Evolutionary conservation across 148 eudicot species (phyloP).

Genomic region (Fagopyrum homotropicum): DNA sequence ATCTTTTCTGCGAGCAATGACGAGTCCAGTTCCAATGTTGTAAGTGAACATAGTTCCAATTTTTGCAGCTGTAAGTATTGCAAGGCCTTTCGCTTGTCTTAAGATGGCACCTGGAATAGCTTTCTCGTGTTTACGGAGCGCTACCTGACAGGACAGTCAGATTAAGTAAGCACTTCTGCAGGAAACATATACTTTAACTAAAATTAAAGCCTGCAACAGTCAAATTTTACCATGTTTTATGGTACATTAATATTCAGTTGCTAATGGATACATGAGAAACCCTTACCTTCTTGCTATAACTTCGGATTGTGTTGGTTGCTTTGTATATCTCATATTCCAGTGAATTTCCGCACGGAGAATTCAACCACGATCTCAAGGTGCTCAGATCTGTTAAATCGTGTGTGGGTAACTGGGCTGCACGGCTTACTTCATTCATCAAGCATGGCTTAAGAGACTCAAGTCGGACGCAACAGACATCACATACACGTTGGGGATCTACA

Average conservation of each 20-base stretch:
- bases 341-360: constrained; percentile 62
- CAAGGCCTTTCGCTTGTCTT: constrained; percentile 61
- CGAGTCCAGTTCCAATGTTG: constrained; percentile 62
- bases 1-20: constrained; percentile 55
- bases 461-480: constrained; percentile 71
- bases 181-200: neutral
- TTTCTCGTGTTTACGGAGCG: constrained; percentile 40
- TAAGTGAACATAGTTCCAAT: constrained; percentile 64
- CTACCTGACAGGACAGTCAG: constrained; percentile 28
- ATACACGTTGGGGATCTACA: constrained; percentile 49
- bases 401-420: constrained; percentile 56
- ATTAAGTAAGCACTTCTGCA: neutral
- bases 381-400: constrained; percentile 61
- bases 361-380: constrained; percentile 61
- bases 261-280: neutral
- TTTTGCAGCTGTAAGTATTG: constrained; percentile 49
- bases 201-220: neutral
- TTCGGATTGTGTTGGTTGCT: constrained; percentile 53
- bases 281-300: constrained; percentile 36
- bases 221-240: neutral
- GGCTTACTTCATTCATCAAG: constrained; percentile 59
- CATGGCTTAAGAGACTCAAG: constrained; percentile 54
- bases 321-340: constrained; percentile 71
- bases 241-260: neutral
- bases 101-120: constrained; percentile 49